phyloP scores from a whole-genome alignment of 345 rosid species.

The Salix udensis region DNA sequence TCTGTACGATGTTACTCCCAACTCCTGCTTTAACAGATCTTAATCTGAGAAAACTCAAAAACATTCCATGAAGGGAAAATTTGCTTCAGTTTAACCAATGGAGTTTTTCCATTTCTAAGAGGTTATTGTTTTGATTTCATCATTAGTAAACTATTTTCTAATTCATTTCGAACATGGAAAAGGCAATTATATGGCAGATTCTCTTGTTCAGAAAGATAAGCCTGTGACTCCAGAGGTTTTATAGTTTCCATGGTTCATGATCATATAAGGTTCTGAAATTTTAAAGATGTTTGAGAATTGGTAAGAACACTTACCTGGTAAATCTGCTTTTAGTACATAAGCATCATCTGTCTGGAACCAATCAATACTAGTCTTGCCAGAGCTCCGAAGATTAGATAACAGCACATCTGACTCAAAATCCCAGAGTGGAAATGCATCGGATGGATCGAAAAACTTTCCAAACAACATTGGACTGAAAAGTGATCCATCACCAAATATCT shows the following conservation, averaged over 20 bases:
- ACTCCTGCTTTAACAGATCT: constrained; percentile 37
- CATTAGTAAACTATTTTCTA: too few species aligned
- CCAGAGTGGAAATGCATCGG: constrained; percentile 91
- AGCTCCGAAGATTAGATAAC: constrained; percentile 48
- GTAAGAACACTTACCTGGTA: constrained; percentile 48
- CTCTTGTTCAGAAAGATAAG: background rate
- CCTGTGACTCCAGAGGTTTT: background rate
- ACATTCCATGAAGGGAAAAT: background rate
- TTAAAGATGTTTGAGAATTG: background rate
- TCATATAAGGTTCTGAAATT: background rate
- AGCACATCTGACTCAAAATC: constrained; percentile 68
- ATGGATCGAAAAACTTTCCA: constrained; percentile 85
- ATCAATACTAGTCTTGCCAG: constrained; percentile 57
- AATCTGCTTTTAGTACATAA: constrained; percentile 62
- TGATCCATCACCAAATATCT: constrained; percentile 78
- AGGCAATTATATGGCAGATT: too few species aligned
- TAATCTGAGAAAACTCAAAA: background rate
- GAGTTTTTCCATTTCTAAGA: background rate
- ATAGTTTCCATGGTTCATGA: background rate
- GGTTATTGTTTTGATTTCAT: too few species aligned
- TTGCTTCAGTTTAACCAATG: background rate
- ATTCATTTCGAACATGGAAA: too few species aligned
- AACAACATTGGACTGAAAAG: constrained; percentile 76
- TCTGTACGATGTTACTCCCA: constrained; percentile 39
- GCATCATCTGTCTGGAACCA: constrained; percentile 78